Evolutionary conservation across 371 early-diverging fungal genomes (phyloP), one percentile per base, ranked within the genome.

Genomic region (Mortierella sp.): DNA sequence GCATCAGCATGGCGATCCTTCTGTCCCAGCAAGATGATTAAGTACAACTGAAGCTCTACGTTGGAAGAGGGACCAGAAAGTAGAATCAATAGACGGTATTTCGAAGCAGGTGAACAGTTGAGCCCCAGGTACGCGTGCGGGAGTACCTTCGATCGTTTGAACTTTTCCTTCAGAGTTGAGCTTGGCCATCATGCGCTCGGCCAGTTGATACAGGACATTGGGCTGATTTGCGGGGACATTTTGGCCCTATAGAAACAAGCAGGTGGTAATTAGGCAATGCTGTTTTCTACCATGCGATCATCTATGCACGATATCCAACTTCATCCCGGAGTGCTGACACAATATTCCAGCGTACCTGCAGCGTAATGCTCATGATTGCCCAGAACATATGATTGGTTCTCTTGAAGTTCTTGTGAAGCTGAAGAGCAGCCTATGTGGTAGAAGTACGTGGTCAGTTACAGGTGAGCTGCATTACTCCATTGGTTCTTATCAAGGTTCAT

Each of bases 111-210:
- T 12, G 26, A 26, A 48, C 21, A 48, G 37, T 34, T 1, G 7
- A 11, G 37, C 14, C 37, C 37, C 37, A 34, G 37, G 37, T 7
- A 7, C 7, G 14, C 7, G 37, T 11, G 37, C 7, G 14, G 37
- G 37, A 60, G 47, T 68, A 83, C 91, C 87, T 78, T 92, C 93
- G 24, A 83, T 82, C 6, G 72, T 79, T 9, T 71, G 70, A 37
- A 90, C 58, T 43, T 83, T 83, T 4, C 84, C 87, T 31, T 95
- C 95, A n/a, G 85, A 80, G 7, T 87, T 81, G 7, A 93, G 90
- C 80, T 94, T 95, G 24, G 84, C 81, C 79, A 93, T 87, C 95
- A 95, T 94, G 26, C 94, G 85, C 70, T 94, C 95, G 0, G 96
- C 93, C 41, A 97, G 80, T 1, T 85, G 82, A 51, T 92, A 83